Conservation (phyloP, 75 land plant genomes). For the Isoetes taiwanensis region DNA sequence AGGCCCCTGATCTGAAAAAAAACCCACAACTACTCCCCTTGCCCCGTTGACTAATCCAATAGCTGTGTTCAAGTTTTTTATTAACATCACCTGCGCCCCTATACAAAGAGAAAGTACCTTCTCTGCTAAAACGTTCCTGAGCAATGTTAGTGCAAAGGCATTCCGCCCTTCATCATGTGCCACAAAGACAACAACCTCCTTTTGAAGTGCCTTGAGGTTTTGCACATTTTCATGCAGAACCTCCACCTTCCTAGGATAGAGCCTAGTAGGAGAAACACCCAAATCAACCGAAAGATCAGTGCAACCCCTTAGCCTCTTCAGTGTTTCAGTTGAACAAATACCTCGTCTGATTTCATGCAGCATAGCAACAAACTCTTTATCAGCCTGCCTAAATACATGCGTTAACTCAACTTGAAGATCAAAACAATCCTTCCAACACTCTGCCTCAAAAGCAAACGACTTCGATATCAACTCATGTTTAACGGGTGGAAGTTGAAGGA, state of each 20-base stretch:
- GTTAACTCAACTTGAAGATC: conserved; percentile 3
- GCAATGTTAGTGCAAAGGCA: no score
- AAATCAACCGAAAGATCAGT: not conserved
- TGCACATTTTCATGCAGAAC: not conserved
- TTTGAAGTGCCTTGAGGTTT: not conserved
- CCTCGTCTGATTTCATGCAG: not conserved
- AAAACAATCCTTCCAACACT: conserved; percentile 8
- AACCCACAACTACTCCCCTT: not conserved
- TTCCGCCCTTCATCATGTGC: not conserved
- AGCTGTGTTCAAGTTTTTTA: not conserved
- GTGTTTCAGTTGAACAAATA: not conserved
- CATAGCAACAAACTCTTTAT: not conserved
- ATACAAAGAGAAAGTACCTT: not conserved
- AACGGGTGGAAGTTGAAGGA: conserved; percentile 4
- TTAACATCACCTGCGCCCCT: conserved; percentile 2
- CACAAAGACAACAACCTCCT: not conserved
- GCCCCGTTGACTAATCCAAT: not conserved
- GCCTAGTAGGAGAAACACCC: not conserved
- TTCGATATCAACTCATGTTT: not conserved
- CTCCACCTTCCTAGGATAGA: not conserved
- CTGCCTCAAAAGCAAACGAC: not conserved
- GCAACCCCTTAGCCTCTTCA: not conserved
- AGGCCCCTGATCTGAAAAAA: not conserved
- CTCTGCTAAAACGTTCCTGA: not conserved
- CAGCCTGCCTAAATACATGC: not conserved